phyloP scores from a whole-genome alignment of 106 monocot species.

The Allium cepa region DNA sequence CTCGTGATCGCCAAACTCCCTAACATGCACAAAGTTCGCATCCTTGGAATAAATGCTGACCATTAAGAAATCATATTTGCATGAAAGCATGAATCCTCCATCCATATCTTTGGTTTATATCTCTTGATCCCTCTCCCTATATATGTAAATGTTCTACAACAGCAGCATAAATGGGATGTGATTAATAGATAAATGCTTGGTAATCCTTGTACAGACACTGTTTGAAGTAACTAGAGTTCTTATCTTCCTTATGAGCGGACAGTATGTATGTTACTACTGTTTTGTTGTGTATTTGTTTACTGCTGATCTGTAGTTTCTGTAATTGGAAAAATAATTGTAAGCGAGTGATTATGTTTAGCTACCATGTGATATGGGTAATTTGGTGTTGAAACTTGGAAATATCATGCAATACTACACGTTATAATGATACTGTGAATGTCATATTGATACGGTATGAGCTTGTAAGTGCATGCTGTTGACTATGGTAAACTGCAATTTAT shows the following conservation, averaged over 20 bases:
- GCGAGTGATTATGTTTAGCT: too few species aligned
- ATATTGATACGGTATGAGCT: too few species aligned
- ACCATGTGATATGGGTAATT: too few species aligned
- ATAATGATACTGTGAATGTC: too few species aligned
- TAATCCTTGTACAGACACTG: constrained; percentile 9
- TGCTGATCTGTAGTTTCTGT: too few species aligned
- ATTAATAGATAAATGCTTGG: background rate
- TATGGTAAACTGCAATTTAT: too few species aligned
- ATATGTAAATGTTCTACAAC: background rate
- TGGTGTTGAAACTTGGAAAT: too few species aligned
- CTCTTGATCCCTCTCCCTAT: background rate
- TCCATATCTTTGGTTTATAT: background rate
- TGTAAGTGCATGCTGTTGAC: too few species aligned
- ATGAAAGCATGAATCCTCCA: background rate
- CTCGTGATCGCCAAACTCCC: constrained; percentile 34
- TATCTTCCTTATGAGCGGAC: background rate
- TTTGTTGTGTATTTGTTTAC: background rate
- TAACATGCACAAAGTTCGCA: constrained; percentile 39
- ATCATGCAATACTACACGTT: too few species aligned
- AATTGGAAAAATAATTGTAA: too few species aligned
- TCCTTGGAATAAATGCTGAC: constrained; percentile 34
- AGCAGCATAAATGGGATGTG: background rate
- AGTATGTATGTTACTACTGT: background rate
- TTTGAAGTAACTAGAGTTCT: background rate
- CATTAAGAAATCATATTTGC: background rate